Evolutionary conservation across 2,329 filamentous ascomycete species (phyloP).

Genomic region (Exutisphaerella laricina): DNA sequence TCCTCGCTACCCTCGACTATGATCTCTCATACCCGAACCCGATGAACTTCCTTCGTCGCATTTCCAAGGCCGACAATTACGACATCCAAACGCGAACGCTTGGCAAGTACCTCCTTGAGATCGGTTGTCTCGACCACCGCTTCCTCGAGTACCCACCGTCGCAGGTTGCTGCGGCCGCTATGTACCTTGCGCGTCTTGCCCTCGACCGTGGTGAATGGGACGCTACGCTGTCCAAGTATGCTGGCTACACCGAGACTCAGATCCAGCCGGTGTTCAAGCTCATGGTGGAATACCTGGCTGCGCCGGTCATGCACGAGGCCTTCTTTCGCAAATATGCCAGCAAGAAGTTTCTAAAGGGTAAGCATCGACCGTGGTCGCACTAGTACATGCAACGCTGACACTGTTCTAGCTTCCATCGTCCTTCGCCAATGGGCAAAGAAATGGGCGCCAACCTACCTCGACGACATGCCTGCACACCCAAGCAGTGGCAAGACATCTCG

Average conservation of each 20-base stretch:
- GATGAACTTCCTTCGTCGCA: conserved; percentile 98
- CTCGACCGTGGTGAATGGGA: conserved; percentile 91
- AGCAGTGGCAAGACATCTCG: conserved; percentile 32
- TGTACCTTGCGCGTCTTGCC: conserved; percentile 90
- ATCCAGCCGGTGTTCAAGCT: conserved; percentile 86
- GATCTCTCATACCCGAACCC: conserved; percentile 98
- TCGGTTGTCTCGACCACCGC: conserved; percentile 88
- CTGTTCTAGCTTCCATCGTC: conserved; percentile 69
- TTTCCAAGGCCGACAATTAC: conserved; percentile 99
- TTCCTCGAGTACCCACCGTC: conserved; percentile 88
- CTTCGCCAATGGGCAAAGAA: conserved; percentile 86
- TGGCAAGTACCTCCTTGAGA: conserved; percentile 96
- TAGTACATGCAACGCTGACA: no score
- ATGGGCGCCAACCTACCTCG: conserved; percentile 34
- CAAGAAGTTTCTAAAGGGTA: conserved; percentile 99
- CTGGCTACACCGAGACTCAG: conserved; percentile 88
- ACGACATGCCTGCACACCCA: conserved; percentile 22
- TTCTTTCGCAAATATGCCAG: conserved; percentile 99
- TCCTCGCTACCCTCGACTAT: conserved; percentile 86
- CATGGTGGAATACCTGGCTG: conserved; percentile 94
- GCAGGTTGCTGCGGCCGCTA: conserved; percentile 83
- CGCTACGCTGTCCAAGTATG: conserved; percentile 78
- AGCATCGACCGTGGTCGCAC: no score
- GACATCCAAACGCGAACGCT: conserved; percentile 96
- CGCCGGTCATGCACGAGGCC: conserved; percentile 86